Percentiles rank a stretch among this genome's conserved stretches.
phyloP scores from a whole-genome alignment of 257 asterid genomes.

The Solanum microdontum region DNA sequence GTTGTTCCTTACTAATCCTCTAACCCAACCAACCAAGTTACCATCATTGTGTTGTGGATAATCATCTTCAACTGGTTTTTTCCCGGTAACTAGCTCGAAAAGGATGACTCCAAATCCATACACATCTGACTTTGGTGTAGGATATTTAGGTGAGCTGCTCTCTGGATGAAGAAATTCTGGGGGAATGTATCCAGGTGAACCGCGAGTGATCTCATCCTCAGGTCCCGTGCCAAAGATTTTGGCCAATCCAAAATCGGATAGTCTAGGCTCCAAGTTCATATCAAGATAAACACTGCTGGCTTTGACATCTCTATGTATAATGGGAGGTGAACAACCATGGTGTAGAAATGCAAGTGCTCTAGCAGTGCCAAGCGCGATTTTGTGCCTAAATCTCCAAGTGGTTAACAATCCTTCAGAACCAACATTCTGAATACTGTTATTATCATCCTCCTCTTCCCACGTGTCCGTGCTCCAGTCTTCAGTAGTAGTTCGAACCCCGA shows the following conservation, averaged over 20 bases:
- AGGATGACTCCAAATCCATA: constrained; percentile 23
- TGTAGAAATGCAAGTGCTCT: constrained; percentile 23
- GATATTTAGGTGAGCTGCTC: constrained; percentile 5
- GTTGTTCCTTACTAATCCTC: constrained; percentile 15
- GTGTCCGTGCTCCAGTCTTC: constrained; percentile 18
- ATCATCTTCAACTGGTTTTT: constrained; percentile 15
- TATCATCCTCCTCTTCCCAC: constrained; percentile 10
- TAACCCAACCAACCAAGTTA: constrained; percentile 16
- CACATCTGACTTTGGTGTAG: constrained; percentile 19
- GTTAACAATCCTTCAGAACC: constrained; percentile 14
- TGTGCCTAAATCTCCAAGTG: constrained; percentile 20
- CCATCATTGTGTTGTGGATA: constrained; percentile 8
- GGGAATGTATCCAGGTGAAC: constrained; percentile 14
- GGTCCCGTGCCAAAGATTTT: constrained; percentile 12
- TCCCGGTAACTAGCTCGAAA: constrained; percentile 18
- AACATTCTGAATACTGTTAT: constrained; percentile 10
- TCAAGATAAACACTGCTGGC: constrained; percentile 19
- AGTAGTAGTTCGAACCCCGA: not conserved
- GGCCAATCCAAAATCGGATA: constrained; percentile 19
- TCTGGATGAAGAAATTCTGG: constrained; percentile 16
- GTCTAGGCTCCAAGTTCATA: constrained; percentile 11
- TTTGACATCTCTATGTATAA: constrained; percentile 18
- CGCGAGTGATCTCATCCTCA: constrained; percentile 13
- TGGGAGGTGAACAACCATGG: constrained; percentile 27
- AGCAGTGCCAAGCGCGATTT: constrained; percentile 19